Evolutionary conservation across 2,329 filamentous ascomycete genomes (phyloP).

Genomic region (Phialemoniopsis sp.): DNA sequence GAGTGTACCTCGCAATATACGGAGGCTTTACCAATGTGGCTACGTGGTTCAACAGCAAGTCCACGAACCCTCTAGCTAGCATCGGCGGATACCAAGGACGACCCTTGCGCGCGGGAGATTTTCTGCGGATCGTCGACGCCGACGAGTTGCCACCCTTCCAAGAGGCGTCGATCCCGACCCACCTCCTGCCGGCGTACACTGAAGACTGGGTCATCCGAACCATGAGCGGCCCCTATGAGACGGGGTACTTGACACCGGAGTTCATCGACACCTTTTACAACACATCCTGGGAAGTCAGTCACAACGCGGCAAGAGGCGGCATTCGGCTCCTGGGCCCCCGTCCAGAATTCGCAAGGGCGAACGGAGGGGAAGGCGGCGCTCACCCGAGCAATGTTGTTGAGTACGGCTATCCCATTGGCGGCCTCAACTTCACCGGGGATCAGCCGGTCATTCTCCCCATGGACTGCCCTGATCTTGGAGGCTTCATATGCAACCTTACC

Average conservation of each 20-base stretch:
- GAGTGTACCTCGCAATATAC: constrained; percentile 3
- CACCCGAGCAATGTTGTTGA: constrained; percentile 58
- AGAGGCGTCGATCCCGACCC: constrained; percentile 33
- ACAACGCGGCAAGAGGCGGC: constrained; percentile 57
- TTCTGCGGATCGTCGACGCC: constrained; percentile 40
- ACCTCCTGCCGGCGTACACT: constrained; percentile 43
- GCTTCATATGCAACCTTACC: constrained; percentile 53
- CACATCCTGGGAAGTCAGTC: constrained; percentile 55
- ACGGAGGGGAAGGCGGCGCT: constrained; percentile 59
- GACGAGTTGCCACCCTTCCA: background rate
- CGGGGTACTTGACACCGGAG: constrained; percentile 44
- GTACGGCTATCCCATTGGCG: constrained; percentile 56
- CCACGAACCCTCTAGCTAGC: constrained; percentile 48
- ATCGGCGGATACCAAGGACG: constrained; percentile 57
- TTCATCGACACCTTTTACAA: constrained; percentile 54
- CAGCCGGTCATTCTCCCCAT: constrained; percentile 55
- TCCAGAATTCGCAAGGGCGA: constrained; percentile 52
- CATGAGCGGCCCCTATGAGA: constrained; percentile 53
- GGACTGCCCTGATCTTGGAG: constrained; percentile 57
- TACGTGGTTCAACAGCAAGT: constrained; percentile 53
- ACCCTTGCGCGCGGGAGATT: constrained; percentile 46
- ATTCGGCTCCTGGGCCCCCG: constrained; percentile 56
- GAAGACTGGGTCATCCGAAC: constrained; percentile 46
- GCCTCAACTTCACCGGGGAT: constrained; percentile 58
- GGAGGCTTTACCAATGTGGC: constrained; percentile 32